Percentiles rank a stretch among this genome's conserved stretches.
These are phyloP conservation scores for Talaromyces islandicus DNA, from an alignment of 2,329 filamentous ascomycete species.

Conservation along the genomic window DNA sequence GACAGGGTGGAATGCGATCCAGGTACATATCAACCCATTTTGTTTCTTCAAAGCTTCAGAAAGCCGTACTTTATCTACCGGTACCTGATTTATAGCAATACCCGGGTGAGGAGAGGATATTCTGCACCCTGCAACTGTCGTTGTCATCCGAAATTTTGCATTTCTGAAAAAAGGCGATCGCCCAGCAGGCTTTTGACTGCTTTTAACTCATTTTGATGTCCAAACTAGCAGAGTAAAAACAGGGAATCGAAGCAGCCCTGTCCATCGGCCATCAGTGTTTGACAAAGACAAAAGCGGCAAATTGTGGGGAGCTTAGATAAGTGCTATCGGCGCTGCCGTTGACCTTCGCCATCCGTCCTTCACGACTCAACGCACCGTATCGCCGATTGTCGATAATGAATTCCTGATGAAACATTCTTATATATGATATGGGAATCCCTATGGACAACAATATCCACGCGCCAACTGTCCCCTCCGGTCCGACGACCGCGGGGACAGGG, in stretches of 20 bases:
- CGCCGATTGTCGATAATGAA: conserved; percentile 8
- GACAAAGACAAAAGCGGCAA: not conserved
- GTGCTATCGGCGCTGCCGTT: not conserved
- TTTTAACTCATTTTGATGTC: no score
- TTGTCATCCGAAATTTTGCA: no score
- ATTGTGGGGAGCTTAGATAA: not conserved
- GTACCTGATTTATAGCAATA: no score
- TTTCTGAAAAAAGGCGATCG: no score
- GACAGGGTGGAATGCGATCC: no score
- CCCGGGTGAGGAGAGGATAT: no score
- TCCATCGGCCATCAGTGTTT: not conserved
- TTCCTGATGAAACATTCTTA: conserved; percentile 10
- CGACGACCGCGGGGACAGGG: conserved; percentile 53
- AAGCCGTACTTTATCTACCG: no score
- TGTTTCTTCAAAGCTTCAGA: no score
- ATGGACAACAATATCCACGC: conserved; percentile 61
- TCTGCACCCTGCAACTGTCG: no score
- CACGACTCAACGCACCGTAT: not conserved
- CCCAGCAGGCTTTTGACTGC: no score
- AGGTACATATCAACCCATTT: no score
- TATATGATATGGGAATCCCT: conserved; percentile 44
- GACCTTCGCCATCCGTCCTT: not conserved
- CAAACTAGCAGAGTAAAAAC: not conserved
- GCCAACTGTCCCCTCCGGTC: conserved; percentile 71
- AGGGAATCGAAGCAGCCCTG: not conserved